Conservation (phyloP, 2,329 filamentous ascomycete genomes). For the Parascedosporium putredinis region DNA sequence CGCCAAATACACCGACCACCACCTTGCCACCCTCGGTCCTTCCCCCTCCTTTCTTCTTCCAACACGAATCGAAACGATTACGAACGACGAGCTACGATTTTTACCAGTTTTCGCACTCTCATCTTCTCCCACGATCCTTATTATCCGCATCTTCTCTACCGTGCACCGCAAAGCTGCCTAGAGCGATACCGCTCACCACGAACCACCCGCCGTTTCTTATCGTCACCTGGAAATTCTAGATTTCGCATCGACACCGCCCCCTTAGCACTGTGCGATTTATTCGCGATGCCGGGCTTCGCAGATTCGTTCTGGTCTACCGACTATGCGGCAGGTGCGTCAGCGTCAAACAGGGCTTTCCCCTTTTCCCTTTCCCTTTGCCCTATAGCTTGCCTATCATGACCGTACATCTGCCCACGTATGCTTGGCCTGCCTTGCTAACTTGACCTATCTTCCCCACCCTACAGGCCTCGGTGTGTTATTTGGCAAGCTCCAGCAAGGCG, state of each 20-base stretch:
- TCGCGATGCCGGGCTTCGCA: conserved; percentile 74
- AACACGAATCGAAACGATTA: too few species aligned
- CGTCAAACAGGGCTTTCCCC: too few species aligned
- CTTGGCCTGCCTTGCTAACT: conserved; percentile 9
- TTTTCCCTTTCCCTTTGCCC: neutral
- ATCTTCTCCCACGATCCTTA: too few species aligned
- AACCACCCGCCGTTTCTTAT: too few species aligned
- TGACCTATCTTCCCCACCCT: conserved; percentile 7
- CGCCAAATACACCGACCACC: neutral
- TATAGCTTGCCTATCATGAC: neutral
- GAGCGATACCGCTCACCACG: too few species aligned
- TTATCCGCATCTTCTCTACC: too few species aligned
- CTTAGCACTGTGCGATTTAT: neutral
- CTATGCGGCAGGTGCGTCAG: conserved; percentile 73
- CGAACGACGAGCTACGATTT: too few species aligned
- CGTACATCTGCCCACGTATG: neutral
- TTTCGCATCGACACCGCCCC: too few species aligned
- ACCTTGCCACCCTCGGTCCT: neutral
- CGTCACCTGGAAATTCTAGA: too few species aligned
- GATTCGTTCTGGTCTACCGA: conserved; percentile 97
- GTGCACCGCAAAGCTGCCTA: too few species aligned
- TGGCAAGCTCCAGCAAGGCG: conserved; percentile 90
- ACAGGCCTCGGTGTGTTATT: conserved; percentile 84
- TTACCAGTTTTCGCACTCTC: too few species aligned
- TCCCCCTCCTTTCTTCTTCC: too few species aligned